These are phyloP conservation scores for Herpetomonas muscarum DNA, from an alignment of 208 protist genomes.

Conservation along the genomic window DNA sequence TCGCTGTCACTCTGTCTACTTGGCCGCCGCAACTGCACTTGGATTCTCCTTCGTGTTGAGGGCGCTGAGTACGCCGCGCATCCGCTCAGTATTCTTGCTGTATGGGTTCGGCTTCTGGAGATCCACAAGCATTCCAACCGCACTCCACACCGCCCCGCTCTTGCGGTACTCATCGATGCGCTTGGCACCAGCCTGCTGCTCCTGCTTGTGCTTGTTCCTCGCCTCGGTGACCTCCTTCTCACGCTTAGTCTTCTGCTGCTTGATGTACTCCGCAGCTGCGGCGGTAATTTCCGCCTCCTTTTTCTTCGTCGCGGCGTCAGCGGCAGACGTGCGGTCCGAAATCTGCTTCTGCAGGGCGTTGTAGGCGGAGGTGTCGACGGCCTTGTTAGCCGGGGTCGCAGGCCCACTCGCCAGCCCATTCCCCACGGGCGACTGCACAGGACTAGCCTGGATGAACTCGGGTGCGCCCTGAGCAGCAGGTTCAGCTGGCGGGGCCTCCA, in stretches of 20 bases:
- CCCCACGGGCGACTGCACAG: constrained; percentile 8
- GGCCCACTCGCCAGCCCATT: constrained; percentile 2
- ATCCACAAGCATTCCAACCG: constrained; percentile 67
- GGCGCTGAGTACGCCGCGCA: constrained; percentile 58
- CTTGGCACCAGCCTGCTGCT: constrained; percentile 41
- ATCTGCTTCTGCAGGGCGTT: constrained; percentile 67
- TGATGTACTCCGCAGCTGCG: constrained; percentile 68
- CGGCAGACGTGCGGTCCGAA: constrained; percentile 41
- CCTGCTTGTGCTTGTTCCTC: constrained; percentile 45
- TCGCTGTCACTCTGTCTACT: too few species aligned
- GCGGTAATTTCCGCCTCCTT: constrained; percentile 51
- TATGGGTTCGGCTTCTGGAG: constrained; percentile 73
- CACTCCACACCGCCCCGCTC: constrained; percentile 62
- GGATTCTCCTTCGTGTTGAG: constrained; percentile 22
- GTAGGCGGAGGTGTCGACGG: constrained; percentile 13
- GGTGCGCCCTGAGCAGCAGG: constrained; percentile 10
- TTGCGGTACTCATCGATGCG: constrained; percentile 55
- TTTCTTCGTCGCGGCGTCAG: constrained; percentile 54
- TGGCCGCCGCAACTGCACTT: background rate
- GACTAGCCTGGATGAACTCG: constrained; percentile 6
- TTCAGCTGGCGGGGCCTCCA: background rate
- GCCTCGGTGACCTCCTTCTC: constrained; percentile 49
- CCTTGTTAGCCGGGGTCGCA: constrained; percentile 6
- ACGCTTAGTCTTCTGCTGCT: constrained; percentile 46
- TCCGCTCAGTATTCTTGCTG: constrained; percentile 80